Evolutionary conservation across 768 basidiomycete genomes (phyloP), one percentile per base, ranked within the genome.

Genomic region (Fomitopsis pulvina): DNA sequence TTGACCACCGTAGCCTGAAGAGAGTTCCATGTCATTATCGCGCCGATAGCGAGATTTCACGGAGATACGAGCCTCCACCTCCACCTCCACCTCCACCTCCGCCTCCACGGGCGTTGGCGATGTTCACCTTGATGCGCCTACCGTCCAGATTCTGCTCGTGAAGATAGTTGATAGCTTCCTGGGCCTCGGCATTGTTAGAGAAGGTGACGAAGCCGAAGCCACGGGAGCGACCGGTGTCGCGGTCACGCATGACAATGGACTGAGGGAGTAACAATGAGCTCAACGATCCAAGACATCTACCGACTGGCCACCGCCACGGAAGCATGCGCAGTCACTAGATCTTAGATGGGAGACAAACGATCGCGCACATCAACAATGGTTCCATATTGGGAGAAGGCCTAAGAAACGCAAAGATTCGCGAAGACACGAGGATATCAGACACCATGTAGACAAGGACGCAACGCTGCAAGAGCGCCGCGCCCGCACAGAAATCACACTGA

Each of bases 221-320:
- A 65, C 94, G 87, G 56, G 92, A 95, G 64, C 94, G 91, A 53
- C 91, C 89, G 57, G 95, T 97, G 65, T 96, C 95, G 66, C 93
- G 91, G 73, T 98, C 94, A 74, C 91, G 87, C 93, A 95, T 95
- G 68, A 95, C 92, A 72, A 95, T 92, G 60, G 87, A 88, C 92
- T 96, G 51, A 44, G 39, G 45, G 37, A 42, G 59, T 14, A 57
- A 59, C 50, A 25, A 71, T 66, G 60, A 72, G 71, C 28, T 63
- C 67, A 68, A 65, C 7, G 41, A 32, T 34, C 41, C 26, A 40
- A 18, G 18, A 20, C 16, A 29, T 41, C 39, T 48, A 28, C 30
- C 41, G 26, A 39, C 50, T 28, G 11, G 30, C 27, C 34, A 44
- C 14, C 24, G 41, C 53, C 48, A 51, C 52, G 51, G 47, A 18